A percentile compares a stretch with the other conserved stretches of the same genome.
Conservation (phyloP, 257 asterid genomes). For the Phtheirospermum japonicum region DNA sequence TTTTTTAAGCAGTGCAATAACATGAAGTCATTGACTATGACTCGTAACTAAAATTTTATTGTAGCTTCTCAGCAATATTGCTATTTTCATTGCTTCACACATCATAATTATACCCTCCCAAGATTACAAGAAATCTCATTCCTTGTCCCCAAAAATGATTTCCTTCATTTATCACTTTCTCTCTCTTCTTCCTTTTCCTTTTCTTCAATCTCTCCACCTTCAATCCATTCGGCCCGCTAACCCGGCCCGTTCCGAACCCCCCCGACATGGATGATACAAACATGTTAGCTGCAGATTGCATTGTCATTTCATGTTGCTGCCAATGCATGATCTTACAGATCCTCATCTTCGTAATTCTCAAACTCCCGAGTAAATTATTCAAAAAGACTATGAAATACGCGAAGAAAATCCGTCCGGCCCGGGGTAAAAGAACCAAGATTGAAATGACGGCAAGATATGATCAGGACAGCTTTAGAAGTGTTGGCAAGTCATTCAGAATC, state of each 20-base stretch:
- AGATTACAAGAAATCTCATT: conserved; percentile 42
- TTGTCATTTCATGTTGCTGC: conserved; percentile 81
- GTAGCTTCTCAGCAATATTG: conserved; percentile 41
- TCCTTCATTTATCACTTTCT: conserved; percentile 29
- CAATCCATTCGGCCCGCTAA: background rate
- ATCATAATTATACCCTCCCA: conserved; percentile 48
- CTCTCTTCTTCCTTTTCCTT: background rate
- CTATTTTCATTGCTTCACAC: conserved; percentile 75
- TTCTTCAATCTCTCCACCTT: conserved; percentile 26
- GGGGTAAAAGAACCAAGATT: conserved; percentile 33
- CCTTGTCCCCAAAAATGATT: conserved; percentile 40
- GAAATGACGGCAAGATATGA: conserved; percentile 27
- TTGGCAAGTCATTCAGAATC: conserved; percentile 34
- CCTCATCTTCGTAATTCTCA: conserved; percentile 56
- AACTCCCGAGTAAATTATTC: conserved; percentile 51
- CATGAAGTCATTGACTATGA: conserved; percentile 48
- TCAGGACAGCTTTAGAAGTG: conserved; percentile 35
- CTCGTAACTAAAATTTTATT: conserved; percentile 26
- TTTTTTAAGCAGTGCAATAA: conserved; percentile 28
- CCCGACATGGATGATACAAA: conserved; percentile 61
- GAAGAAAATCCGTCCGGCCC: background rate
- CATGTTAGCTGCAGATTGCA: conserved; percentile 71
- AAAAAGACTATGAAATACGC: conserved; percentile 43
- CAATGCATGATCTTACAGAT: conserved; percentile 75
- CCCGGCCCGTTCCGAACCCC: background rate